phyloP scores from a whole-genome alignment of 208 protist species.

The Trypanosoma conorhini region DNA sequence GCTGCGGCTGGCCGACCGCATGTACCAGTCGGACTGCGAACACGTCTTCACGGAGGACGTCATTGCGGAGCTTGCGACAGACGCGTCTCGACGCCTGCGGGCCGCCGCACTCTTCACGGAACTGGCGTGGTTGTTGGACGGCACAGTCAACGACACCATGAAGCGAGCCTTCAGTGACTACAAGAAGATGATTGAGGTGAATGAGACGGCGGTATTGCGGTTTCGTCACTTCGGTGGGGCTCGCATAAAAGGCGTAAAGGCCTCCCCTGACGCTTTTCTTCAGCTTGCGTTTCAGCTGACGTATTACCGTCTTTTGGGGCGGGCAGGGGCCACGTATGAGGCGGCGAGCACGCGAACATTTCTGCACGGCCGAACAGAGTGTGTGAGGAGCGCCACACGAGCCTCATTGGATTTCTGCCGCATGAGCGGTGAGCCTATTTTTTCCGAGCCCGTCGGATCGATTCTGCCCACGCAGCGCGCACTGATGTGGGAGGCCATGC shows the following conservation, averaged over 20 bases:
- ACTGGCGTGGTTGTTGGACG: constrained; percentile 31
- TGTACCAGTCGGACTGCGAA: constrained; percentile 33
- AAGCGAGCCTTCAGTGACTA: constrained; percentile 29
- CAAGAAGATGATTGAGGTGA: constrained; percentile 31
- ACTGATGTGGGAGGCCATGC: constrained; percentile 26
- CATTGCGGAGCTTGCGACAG: not conserved
- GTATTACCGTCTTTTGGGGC: constrained; percentile 43
- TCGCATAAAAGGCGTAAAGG: constrained; percentile 29
- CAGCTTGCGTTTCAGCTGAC: constrained; percentile 48
- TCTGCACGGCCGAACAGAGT: constrained; percentile 48
- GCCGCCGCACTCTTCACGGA: not conserved
- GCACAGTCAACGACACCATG: constrained; percentile 20
- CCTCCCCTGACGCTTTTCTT: constrained; percentile 49
- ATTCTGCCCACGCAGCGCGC: constrained; percentile 22
- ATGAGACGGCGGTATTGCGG: constrained; percentile 36
- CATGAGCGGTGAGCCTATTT: constrained; percentile 11
- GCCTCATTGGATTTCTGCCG: constrained; percentile 33
- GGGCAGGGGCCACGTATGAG: constrained; percentile 43
- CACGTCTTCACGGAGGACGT: constrained; percentile 7
- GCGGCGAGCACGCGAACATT: constrained; percentile 46
- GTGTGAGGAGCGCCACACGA: constrained; percentile 31
- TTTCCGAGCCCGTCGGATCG: constrained; percentile 22
- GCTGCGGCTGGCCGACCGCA: constrained; percentile 36
- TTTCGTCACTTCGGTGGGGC: constrained; percentile 41
- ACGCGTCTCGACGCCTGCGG: not conserved